These are phyloP conservation scores for Candida incommunis DNA, from an alignment of 805 yeast genomes.

Conservation along the genomic window DNA sequence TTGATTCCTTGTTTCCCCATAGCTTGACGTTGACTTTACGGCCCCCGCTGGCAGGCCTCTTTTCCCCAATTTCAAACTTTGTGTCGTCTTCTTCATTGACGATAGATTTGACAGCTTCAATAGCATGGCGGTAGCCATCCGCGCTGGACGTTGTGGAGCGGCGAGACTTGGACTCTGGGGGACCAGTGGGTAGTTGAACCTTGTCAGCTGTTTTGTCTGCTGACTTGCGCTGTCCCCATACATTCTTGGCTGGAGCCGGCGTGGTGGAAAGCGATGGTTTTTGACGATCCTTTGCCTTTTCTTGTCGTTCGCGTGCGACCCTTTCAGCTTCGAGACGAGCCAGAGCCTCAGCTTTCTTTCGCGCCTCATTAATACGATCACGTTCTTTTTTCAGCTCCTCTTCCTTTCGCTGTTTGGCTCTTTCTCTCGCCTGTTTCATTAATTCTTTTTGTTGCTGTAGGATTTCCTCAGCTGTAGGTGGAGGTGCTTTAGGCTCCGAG, in stretches of 20 bases:
- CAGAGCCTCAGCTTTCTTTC: background rate
- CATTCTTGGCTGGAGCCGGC: background rate
- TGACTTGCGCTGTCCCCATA: background rate
- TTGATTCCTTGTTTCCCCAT: background rate
- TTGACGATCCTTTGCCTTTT: background rate
- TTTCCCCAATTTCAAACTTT: background rate
- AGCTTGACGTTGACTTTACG: background rate
- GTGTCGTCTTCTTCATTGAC: background rate
- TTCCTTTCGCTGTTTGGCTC: background rate
- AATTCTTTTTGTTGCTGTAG: background rate
- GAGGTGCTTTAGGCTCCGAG: background rate
- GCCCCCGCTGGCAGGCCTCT: background rate
- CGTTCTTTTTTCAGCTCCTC: background rate
- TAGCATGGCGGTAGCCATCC: background rate
- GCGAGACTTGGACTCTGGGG: background rate
- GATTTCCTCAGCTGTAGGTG: background rate
- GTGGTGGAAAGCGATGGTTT: background rate
- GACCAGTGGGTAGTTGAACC: background rate
- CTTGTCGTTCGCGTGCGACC: background rate
- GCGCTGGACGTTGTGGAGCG: background rate
- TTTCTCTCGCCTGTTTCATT: background rate
- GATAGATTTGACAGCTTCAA: background rate
- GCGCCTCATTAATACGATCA: background rate
- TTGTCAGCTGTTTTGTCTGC: background rate
- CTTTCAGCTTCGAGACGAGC: background rate